Evolutionary conservation across 1,284 basidiomycete species (phyloP).

Genomic region (Ustilago vetiveriae): DNA sequence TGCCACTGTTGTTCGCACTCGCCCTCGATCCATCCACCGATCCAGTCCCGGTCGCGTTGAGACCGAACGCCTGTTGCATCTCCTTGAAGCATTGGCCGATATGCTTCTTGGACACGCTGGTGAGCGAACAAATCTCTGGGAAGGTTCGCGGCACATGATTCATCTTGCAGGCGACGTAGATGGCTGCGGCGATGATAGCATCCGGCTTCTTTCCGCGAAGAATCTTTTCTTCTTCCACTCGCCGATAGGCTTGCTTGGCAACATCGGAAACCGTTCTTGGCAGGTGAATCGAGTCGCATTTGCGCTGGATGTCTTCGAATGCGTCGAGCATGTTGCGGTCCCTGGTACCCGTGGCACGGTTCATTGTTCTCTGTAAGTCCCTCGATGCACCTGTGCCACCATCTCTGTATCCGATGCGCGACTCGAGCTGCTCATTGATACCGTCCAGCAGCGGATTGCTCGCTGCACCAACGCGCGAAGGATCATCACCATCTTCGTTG

Average conservation of each 20-base stretch:
- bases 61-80: constrained; percentile 89
- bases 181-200: constrained; percentile 94
- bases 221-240: constrained; percentile 92
- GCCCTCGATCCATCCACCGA: constrained; percentile 53
- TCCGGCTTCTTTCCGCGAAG: constrained; percentile 90
- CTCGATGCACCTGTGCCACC: constrained; percentile 91
- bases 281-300: constrained; percentile 94
- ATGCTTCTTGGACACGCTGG: constrained; percentile 92
- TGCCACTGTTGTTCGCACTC: constrained; percentile 47
- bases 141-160: constrained; percentile 93
- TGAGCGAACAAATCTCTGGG: constrained; percentile 92
- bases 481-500: constrained; percentile 95
- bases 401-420: constrained; percentile 92
- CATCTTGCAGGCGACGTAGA: constrained; percentile 96
- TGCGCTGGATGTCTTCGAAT: constrained; percentile 88
- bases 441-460: constrained; percentile 88
- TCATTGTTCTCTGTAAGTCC: constrained; percentile 89
- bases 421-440: constrained; percentile 90
- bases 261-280: constrained; percentile 94
- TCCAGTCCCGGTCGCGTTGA: constrained; percentile 67
- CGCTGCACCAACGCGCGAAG: constrained; percentile 98
- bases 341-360: constrained; percentile 75
- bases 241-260: constrained; percentile 95
- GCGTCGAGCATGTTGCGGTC: constrained; percentile 86
- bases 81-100: constrained; percentile 94